phyloP scores from a whole-genome alignment of 768 basidiomycete genomes.

The Macrolepiota albuminosa region DNA sequence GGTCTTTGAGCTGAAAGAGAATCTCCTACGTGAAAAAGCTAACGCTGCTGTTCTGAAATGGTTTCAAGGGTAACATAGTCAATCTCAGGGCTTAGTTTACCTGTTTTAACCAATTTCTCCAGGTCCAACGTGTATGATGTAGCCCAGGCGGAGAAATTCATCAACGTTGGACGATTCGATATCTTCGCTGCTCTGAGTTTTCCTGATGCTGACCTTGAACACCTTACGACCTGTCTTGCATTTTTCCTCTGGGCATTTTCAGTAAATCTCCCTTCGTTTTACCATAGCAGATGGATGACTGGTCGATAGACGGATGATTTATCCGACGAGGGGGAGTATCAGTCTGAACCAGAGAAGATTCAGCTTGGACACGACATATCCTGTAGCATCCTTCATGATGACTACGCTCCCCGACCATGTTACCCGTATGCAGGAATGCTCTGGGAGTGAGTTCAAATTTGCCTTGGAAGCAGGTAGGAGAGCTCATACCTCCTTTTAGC shows the following conservation, averaged over 20 bases:
- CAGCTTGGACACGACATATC: slow-evolving; percentile 15
- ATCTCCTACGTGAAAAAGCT: slow-evolving; percentile 1
- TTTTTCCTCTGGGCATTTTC: slow-evolving; percentile 24
- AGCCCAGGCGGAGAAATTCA: slow-evolving; percentile 6
- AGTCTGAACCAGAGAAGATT: slow-evolving; percentile 18
- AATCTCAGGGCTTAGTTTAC: background rate
- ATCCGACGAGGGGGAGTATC: slow-evolving; percentile 20
- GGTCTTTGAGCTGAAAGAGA: slow-evolving; percentile 9
- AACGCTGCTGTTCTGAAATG: slow-evolving; percentile 5
- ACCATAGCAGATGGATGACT: background rate
- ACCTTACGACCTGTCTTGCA: slow-evolving; percentile 20
- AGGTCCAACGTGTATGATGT: slow-evolving; percentile 9
- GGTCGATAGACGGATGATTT: slow-evolving; percentile 20
- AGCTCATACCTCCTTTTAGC: background rate
- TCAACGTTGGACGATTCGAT: slow-evolving; percentile 16
- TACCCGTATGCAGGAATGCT: slow-evolving; percentile 6
- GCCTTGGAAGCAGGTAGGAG: background rate
- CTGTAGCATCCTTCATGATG: slow-evolving; percentile 8
- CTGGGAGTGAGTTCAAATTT: slow-evolving; percentile 1
- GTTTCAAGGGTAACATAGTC: slow-evolving; percentile 1
- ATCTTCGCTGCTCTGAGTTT: slow-evolving; percentile 17
- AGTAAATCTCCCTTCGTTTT: slow-evolving; percentile 7
- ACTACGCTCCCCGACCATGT: background rate
- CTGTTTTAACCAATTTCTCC: background rate
- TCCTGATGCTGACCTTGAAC: slow-evolving; percentile 16